These are phyloP conservation scores for Phyllostachys edulis DNA, from an alignment of 176 grass and related monocot species.

Conservation along the genomic window DNA sequence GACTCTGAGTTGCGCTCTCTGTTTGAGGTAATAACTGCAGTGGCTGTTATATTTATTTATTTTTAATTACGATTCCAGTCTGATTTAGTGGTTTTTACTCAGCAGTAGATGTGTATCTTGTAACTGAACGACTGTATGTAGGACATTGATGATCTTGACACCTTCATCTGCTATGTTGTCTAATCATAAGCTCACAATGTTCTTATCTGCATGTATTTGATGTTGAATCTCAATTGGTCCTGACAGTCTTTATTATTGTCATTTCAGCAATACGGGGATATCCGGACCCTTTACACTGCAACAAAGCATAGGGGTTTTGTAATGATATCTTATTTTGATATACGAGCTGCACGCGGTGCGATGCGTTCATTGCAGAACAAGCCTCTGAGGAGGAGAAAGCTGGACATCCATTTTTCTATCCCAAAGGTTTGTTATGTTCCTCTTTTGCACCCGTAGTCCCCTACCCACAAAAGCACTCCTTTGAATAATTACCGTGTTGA, in stretches of 20 bases:
- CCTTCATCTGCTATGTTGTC: constrained; percentile 8
- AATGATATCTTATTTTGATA: constrained; percentile 98
- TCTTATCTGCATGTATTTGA: not conserved
- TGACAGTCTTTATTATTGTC: constrained; percentile 6
- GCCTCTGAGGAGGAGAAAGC: constrained; percentile 79
- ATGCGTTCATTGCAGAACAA: constrained; percentile 88
- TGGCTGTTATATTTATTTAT: not conserved
- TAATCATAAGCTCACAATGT: not conserved
- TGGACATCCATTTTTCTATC: constrained; percentile 97
- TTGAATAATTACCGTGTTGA: constrained; percentile 31
- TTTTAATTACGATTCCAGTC: not conserved
- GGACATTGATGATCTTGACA: constrained; percentile 17
- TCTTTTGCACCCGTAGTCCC: not conserved
- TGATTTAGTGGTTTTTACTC: not conserved
- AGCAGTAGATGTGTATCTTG: not conserved
- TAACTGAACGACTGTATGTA: not conserved
- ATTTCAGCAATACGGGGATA: constrained; percentile 90
- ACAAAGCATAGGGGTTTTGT: constrained; percentile 93
- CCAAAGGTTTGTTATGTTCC: constrained; percentile 57
- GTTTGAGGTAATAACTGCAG: constrained; percentile 78
- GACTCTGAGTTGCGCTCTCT: constrained; percentile 76
- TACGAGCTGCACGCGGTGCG: constrained; percentile 67
- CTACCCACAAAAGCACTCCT: not conserved
- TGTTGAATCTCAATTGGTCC: constrained; percentile 13
- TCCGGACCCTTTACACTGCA: constrained; percentile 81